A percentile compares a stretch with the other conserved stretches of the same genome.
These are phyloP conservation scores for Tritrichomonas foetus DNA, from an alignment of 208 protist species.

Conservation along the genomic window DNA sequence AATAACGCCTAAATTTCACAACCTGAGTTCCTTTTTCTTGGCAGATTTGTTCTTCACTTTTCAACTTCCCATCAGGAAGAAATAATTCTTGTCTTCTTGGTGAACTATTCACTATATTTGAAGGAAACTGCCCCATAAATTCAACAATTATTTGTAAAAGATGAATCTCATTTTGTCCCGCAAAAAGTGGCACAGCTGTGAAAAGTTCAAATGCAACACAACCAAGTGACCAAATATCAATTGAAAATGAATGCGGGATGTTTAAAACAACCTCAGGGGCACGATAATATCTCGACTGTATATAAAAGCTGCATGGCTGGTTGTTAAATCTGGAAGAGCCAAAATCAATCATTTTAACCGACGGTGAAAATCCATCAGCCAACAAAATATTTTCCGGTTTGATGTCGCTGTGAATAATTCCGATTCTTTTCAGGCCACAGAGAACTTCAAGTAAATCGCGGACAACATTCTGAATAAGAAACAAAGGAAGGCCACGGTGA, in stretches of 20 bases:
- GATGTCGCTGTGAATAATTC: conserved; percentile 11
- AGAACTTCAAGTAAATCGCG: background rate
- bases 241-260: conserved; percentile 16
- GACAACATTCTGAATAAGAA: background rate
- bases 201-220: conserved; percentile 96
- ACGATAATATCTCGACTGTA: conserved; percentile 83
- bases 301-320: conserved; percentile 75
- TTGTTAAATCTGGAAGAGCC: conserved; percentile 79
- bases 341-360: conserved; percentile 96
- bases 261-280: conserved; percentile 73
- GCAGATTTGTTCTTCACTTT: background rate
- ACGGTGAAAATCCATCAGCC: background rate
- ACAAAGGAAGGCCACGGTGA: background rate
- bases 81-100: background rate
- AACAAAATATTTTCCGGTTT: conserved; percentile 41
- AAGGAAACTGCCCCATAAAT: background rate
- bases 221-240: conserved; percentile 87
- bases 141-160: background rate
- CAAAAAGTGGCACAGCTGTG: conserved; percentile 88
- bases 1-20: background rate
- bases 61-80: background rate
- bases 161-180: conserved; percentile 72
- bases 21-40: background rate
- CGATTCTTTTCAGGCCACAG: background rate
- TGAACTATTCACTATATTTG: background rate